Conservation (phyloP, 108 stramenopile species). For the Cyclotella atomus region DNA sequence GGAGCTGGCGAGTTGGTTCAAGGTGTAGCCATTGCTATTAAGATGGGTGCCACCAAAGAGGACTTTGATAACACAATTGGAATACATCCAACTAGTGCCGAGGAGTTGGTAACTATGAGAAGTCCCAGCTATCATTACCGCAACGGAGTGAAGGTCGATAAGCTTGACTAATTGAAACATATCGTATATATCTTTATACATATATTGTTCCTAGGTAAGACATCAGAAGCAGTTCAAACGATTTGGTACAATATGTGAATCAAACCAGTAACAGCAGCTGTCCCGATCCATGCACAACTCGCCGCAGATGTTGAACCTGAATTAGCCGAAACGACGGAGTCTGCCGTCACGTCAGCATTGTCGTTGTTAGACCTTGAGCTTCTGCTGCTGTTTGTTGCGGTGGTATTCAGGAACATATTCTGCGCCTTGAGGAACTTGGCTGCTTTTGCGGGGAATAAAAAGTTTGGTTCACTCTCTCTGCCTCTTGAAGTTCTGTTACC, state of each 20-base stretch:
- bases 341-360: too few species aligned
- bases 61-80: conserved; percentile 79
- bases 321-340: too few species aligned
- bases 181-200: not conserved
- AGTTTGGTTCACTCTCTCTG: not conserved
- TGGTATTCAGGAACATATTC: not conserved
- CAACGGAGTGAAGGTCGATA: conserved; percentile 62
- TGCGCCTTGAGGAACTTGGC: too few species aligned
- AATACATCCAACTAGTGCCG: conserved; percentile 84
- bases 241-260: not conserved
- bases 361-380: too few species aligned
- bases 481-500: not conserved
- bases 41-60: conserved; percentile 84
- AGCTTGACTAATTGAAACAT: conserved; percentile 1
- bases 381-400: too few species aligned
- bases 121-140: conserved; percentile 65
- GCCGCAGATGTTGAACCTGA: too few species aligned
- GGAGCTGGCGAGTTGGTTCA: conserved; percentile 88
- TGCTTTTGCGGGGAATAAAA: too few species aligned
- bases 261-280: too few species aligned
- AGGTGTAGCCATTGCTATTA: conserved; percentile 83
- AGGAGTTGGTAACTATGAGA: conserved; percentile 66
- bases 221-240: not conserved
- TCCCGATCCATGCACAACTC: too few species aligned
- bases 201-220: not conserved